These are phyloP conservation scores for Penicillium concentricum DNA, from an alignment of 2,329 filamentous ascomycete genomes.

Conservation along the genomic window DNA sequence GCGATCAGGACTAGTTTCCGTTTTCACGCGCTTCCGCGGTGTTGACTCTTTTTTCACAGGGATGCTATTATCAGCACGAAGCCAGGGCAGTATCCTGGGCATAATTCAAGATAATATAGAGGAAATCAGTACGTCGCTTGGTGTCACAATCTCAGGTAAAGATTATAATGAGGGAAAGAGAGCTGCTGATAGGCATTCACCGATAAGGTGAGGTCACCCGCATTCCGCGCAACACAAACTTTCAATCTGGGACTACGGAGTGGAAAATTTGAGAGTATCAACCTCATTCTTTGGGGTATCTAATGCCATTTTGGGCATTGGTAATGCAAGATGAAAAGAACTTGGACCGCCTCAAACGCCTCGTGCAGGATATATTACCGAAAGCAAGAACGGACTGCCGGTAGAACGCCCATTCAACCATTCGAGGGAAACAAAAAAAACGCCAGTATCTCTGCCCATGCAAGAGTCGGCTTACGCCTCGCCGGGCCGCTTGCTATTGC, in stretches of 20 bases:
- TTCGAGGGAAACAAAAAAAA: constrained; percentile 14
- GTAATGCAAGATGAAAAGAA: constrained; percentile 11
- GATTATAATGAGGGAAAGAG: background rate
- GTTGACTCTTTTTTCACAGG: constrained; percentile 19
- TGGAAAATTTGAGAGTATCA: background rate
- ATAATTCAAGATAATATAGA: constrained; percentile 5
- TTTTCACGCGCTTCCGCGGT: constrained; percentile 24
- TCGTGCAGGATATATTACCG: constrained; percentile 4
- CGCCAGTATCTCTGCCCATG: constrained; percentile 9
- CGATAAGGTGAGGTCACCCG: constrained; percentile 25
- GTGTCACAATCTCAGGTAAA: background rate
- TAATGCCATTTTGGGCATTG: constrained; percentile 11
- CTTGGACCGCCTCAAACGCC: constrained; percentile 4
- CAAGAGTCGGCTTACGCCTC: constrained; percentile 41
- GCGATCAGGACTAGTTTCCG: constrained; percentile 13
- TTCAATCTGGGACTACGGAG: background rate
- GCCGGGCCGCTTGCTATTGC: constrained; percentile 80
- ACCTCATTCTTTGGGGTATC: constrained; percentile 21
- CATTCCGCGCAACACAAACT: background rate
- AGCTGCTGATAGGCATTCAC: constrained; percentile 12
- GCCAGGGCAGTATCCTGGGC: constrained; percentile 30
- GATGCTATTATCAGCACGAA: constrained; percentile 8
- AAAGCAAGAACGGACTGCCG: constrained; percentile 8
- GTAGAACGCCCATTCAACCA: constrained; percentile 17
- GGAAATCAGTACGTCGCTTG: background rate